phyloP scores from a whole-genome alignment of 2,329 filamentous ascomycete genomes.

The Alternaria gansuensis region DNA sequence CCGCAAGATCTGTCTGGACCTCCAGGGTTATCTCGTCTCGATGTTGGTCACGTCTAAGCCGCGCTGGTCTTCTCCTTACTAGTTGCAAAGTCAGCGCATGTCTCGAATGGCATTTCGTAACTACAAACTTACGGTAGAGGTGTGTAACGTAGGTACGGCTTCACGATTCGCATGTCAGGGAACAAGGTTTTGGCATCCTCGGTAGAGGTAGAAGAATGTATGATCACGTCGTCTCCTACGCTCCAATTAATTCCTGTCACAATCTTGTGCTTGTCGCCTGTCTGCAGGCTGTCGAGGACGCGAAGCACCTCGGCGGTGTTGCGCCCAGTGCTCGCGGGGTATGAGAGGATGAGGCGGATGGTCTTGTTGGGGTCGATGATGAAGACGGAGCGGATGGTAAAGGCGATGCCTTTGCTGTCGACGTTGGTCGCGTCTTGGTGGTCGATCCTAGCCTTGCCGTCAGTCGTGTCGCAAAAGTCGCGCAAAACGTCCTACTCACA shows the following conservation, averaged over 20 bases:
- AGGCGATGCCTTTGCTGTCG: slow-evolving; percentile 65
- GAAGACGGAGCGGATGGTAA: slow-evolving; percentile 72
- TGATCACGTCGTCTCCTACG: slow-evolving; percentile 30
- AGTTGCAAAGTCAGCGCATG: slow-evolving; percentile 1
- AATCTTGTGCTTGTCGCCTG: slow-evolving; percentile 67
- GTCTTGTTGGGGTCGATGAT: slow-evolving; percentile 72
- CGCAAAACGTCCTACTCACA: slow-evolving; percentile 48
- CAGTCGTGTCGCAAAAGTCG: slow-evolving; percentile 23
- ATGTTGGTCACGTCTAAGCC: slow-evolving; percentile 24
- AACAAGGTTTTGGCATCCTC: slow-evolving; percentile 67
- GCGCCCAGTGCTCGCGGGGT: slow-evolving; percentile 68
- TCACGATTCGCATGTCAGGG: slow-evolving; percentile 68
- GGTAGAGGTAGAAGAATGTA: slow-evolving; percentile 66
- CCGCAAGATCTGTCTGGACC: background rate
- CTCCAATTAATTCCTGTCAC: slow-evolving; percentile 68
- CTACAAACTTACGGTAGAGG: slow-evolving; percentile 56
- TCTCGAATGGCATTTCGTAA: background rate
- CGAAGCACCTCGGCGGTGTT: slow-evolving; percentile 64
- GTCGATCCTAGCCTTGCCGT: slow-evolving; percentile 54
- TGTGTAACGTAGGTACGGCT: slow-evolving; percentile 69
- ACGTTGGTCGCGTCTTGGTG: slow-evolving; percentile 67
- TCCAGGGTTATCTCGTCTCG: background rate
- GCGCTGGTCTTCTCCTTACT: slow-evolving; percentile 65
- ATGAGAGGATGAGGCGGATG: slow-evolving; percentile 69
- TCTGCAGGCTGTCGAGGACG: slow-evolving; percentile 63